These are phyloP conservation scores for Coelastrella sp. DNA, from an alignment of 139 green algal species.

Conservation along the genomic window DNA sequence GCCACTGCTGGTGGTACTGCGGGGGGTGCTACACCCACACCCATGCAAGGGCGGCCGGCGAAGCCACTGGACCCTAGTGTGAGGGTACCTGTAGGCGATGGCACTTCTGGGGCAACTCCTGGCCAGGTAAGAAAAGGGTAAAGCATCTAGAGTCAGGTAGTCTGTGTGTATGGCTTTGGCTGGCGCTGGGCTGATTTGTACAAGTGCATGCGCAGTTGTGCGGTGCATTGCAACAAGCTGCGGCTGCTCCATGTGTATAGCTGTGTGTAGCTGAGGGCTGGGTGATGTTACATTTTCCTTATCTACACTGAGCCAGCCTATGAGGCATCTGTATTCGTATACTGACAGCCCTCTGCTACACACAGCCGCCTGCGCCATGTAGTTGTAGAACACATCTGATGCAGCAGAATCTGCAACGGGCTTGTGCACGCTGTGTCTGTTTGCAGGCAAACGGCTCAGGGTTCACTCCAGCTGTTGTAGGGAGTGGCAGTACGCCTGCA, in stretches of 20 bases:
- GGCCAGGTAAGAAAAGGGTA: not conserved
- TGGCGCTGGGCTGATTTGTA: too few relatives aligned
- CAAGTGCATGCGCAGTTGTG: too few relatives aligned
- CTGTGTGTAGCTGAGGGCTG: conserved; percentile 19
- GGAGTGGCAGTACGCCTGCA: not conserved
- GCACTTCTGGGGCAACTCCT: not conserved
- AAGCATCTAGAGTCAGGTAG: not conserved
- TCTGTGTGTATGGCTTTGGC: not conserved
- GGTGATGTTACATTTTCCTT: conserved; percentile 43
- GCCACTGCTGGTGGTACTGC: not conserved
- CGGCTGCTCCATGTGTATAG: too few relatives aligned
- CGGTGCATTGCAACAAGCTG: too few relatives aligned
- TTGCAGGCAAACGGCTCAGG: conserved; percentile 14
- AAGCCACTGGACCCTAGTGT: conserved; percentile 38
- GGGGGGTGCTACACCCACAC: not conserved
- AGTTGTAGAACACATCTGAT: too few relatives aligned
- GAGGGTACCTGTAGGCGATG: not conserved
- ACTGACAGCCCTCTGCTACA: conserved; percentile 37
- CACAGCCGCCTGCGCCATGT: too few relatives aligned
- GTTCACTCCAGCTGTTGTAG: conserved; percentile 15
- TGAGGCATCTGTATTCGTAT: conserved; percentile 51
- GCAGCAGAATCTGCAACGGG: too few relatives aligned
- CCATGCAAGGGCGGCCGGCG: not conserved
- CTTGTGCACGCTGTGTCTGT: not conserved
- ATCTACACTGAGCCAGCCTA: conserved; percentile 33